Conservation (phyloP, 169 alveolate species). For the Plasmodium vinckei region DNA sequence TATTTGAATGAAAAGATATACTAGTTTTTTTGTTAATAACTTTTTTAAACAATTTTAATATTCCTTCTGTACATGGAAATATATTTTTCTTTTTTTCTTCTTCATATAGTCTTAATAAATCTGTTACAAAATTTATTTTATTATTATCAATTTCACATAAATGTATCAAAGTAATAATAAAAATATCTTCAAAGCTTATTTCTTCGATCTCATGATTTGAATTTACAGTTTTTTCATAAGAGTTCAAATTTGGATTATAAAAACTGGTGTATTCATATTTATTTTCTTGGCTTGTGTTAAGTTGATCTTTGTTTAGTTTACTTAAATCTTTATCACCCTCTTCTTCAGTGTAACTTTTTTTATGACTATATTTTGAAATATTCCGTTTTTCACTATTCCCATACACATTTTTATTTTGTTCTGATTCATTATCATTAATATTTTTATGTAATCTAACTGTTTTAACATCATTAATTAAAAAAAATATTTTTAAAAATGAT, state of each 20-base stretch:
- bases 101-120: slow-evolving; percentile 36
- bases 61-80: slow-evolving; percentile 18
- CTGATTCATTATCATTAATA: not conserved
- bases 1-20: slow-evolving; percentile 13
- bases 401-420: not conserved
- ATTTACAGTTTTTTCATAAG: too few relatives aligned
- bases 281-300: not conserved
- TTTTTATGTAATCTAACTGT: not conserved
- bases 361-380: not conserved
- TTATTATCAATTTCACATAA: slow-evolving; percentile 20
- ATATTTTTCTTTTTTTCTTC: slow-evolving; percentile 63
- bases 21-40: slow-evolving; percentile 16
- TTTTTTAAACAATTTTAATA: slow-evolving; percentile 49
- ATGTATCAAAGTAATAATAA: slow-evolving; percentile 24
- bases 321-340: not conserved
- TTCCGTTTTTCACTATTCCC: not conserved
- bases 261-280: not conserved
- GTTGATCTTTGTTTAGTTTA: not conserved
- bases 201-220: slow-evolving; percentile 1
- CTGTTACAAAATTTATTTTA: slow-evolving; percentile 12
- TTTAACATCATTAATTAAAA: slow-evolving; percentile 16
- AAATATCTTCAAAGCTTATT: slow-evolving; percentile 36
- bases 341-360: not conserved
- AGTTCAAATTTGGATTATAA: not conserved
- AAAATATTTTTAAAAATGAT: slow-evolving; percentile 55